phyloP scores from a whole-genome alignment of 2,329 filamentous ascomycete species.

The Corinectria fuckeliana region DNA sequence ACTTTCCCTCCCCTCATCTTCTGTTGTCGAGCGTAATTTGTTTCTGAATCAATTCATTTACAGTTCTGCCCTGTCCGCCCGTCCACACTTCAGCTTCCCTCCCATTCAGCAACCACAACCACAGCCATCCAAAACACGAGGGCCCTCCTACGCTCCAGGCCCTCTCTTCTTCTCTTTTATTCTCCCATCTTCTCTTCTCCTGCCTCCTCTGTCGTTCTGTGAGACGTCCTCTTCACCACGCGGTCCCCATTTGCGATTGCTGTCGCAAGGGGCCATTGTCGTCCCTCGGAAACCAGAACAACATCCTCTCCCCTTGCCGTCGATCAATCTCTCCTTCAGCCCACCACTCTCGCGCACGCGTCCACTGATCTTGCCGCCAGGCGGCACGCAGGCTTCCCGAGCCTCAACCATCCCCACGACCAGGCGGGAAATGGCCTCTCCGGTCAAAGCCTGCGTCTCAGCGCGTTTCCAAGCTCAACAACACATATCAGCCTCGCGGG shows the following conservation, averaged over 20 bases:
- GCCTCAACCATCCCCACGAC: constrained; percentile 31
- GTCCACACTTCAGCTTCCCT: constrained; percentile 37
- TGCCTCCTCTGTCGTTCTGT: constrained; percentile 30
- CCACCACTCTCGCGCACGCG: constrained; percentile 43
- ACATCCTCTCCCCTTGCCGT: constrained; percentile 36
- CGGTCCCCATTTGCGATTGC: not conserved
- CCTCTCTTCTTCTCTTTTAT: constrained; percentile 16
- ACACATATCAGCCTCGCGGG: constrained; percentile 48
- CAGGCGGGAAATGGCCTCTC: constrained; percentile 26
- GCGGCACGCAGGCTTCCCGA: constrained; percentile 36
- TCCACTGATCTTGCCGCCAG: constrained; percentile 38
- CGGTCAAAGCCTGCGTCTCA: constrained; percentile 37
- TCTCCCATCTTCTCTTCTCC: constrained; percentile 24
- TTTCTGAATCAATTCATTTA: constrained; percentile 41
- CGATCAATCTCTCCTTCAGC: constrained; percentile 41
- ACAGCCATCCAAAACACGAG: constrained; percentile 27
- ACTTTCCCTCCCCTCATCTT: constrained; percentile 29
- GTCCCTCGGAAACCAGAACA: constrained; percentile 32
- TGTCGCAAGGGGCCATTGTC: constrained; percentile 11
- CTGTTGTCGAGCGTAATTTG: constrained; percentile 32
- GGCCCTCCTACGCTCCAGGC: constrained; percentile 21
- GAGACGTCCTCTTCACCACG: constrained; percentile 28
- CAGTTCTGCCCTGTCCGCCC: constrained; percentile 41
- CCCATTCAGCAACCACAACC: constrained; percentile 35
- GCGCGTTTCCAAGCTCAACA: constrained; percentile 44